Conservation (phyloP, 805 yeast species). For the Cyberlindnera lachancei region DNA sequence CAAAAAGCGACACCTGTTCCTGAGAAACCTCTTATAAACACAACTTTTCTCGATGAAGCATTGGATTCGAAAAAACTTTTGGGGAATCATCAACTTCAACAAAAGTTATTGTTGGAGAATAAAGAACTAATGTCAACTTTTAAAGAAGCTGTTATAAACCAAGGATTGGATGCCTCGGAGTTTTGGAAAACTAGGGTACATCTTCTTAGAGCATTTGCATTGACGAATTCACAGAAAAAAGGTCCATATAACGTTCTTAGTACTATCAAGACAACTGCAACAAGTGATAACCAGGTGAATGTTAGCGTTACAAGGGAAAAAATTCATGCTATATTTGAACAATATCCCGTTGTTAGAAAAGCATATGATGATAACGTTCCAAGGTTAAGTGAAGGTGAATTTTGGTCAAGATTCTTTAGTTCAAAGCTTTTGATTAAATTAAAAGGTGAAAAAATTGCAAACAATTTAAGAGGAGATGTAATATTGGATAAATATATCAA, state of each 20-base stretch:
- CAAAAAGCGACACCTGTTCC: slow-evolving; percentile 15
- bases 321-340: slow-evolving; percentile 81
- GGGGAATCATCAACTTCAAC: slow-evolving; percentile 71
- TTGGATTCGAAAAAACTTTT: slow-evolving; percentile 53
- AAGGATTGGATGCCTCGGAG: slow-evolving; percentile 68
- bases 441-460: slow-evolving; percentile 78
- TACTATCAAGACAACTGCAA: slow-evolving; percentile 89
- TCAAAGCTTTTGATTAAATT: slow-evolving; percentile 81
- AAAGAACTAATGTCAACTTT: slow-evolving; percentile 64
- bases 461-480: slow-evolving; percentile 75
- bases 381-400: slow-evolving; percentile 78
- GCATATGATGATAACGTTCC: slow-evolving; percentile 94
- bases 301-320: slow-evolving; percentile 88
- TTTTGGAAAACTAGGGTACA: slow-evolving; percentile 85
- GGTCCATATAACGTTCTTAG: slow-evolving; percentile 94
- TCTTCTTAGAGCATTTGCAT: slow-evolving; percentile 75
- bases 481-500: slow-evolving; percentile 78
- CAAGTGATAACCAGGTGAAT: slow-evolving; percentile 87
- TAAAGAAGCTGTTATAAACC: slow-evolving; percentile 78
- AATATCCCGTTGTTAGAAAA: slow-evolving; percentile 82
- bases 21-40: slow-evolving; percentile 26
- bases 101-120: slow-evolving; percentile 63
- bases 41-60: slow-evolving; percentile 34
- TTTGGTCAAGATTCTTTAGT: slow-evolving; percentile 93
- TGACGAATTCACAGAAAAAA: slow-evolving; percentile 72